Evolutionary conservation across 345 rosid genomes (phyloP).

Genomic region (Brassica incana): DNA sequence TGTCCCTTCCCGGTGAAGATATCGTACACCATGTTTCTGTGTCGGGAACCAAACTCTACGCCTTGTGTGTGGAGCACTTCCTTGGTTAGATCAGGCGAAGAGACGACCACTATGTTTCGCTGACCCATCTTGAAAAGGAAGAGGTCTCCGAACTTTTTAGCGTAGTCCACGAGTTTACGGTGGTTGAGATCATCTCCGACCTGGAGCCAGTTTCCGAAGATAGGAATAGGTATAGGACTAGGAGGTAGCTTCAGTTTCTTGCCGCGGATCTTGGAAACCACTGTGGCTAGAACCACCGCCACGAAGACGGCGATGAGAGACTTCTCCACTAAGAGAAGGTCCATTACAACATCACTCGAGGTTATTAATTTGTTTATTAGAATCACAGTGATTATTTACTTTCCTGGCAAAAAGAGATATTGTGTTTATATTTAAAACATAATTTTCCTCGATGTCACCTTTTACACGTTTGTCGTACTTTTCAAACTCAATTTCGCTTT

Average conservation of each 20-base stretch:
- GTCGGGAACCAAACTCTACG: constrained; percentile 89
- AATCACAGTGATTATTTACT: not conserved
- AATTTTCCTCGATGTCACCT: not conserved
- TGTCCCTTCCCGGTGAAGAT: constrained; percentile 98
- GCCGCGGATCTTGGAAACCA: constrained; percentile 78
- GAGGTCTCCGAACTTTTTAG: constrained; percentile 71
- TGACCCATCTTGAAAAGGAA: constrained; percentile 83
- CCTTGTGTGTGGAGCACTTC: constrained; percentile 97
- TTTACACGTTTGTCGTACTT: not conserved
- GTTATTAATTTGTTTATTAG: not conserved
- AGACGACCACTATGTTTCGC: constrained; percentile 83
- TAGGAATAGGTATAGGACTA: constrained; percentile 78
- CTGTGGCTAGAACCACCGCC: constrained; percentile 61
- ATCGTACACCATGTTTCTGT: constrained; percentile 91
- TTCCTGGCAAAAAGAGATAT: not conserved
- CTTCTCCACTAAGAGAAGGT: constrained; percentile 79
- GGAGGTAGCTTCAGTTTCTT: constrained; percentile 89
- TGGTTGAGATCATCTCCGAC: constrained; percentile 98
- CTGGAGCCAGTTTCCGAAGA: constrained; percentile 97
- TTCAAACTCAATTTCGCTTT: not conserved
- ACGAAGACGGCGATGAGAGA: constrained; percentile 69
- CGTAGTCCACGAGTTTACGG: constrained; percentile 74
- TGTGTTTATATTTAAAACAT: not conserved
- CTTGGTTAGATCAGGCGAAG: constrained; percentile 82
- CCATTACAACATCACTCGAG: constrained; percentile 43